Conservation (phyloP, 441 rosid genomes). For the Jatropha multifida region DNA sequence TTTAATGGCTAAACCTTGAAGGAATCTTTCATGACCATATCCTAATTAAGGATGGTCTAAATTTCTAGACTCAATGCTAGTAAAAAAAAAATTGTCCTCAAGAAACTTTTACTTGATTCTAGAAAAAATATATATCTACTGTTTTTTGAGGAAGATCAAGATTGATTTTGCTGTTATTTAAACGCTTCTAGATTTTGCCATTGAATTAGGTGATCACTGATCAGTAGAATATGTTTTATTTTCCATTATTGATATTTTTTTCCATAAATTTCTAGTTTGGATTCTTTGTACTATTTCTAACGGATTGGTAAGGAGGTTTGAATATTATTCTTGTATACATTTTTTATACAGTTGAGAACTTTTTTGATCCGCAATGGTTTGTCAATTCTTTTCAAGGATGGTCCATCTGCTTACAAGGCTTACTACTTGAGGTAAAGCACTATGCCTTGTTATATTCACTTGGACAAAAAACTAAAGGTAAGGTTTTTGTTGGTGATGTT, state of each 20-base stretch:
- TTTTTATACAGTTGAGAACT: conserved; percentile 70
- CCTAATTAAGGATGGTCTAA: neutral
- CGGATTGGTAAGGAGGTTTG: neutral
- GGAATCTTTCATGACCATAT: neutral
- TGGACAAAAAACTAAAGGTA: neutral
- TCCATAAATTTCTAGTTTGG: neutral
- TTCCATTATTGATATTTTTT: neutral
- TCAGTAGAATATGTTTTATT: neutral
- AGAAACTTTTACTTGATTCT: neutral
- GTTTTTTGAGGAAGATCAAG: conserved; percentile 8
- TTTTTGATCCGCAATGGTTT: conserved; percentile 96
- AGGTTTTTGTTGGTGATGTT: neutral
- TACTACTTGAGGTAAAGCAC: conserved; percentile 67
- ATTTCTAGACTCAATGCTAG: neutral
- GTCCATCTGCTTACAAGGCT: conserved; percentile 80
- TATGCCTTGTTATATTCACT: conserved; percentile 5
- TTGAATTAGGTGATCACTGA: neutral
- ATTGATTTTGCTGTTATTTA: neutral
- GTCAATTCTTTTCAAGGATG: conserved; percentile 83
- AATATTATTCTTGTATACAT: conserved; percentile 11
- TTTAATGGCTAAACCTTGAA: neutral
- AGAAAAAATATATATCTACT: neutral
- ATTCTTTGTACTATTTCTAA: neutral
- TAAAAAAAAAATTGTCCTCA: neutral
- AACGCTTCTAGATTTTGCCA: neutral